These are phyloP conservation scores for Zymoseptoria ardabiliae DNA, from an alignment of 2,329 filamentous ascomycete genomes.

Conservation along the genomic window DNA sequence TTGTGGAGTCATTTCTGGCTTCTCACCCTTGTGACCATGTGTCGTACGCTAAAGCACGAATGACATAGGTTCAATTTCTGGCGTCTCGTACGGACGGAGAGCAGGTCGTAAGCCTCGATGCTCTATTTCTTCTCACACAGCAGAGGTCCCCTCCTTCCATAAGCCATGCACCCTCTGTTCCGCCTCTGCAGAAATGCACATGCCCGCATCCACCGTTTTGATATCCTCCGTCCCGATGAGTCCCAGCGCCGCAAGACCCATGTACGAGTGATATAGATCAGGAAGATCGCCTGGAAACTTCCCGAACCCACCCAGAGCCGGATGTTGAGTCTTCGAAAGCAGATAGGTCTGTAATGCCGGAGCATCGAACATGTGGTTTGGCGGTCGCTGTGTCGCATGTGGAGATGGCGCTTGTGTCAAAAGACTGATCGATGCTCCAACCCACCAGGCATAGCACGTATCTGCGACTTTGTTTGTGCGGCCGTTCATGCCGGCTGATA, in stretches of 20 bases:
- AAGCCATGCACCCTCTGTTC: conserved; percentile 23
- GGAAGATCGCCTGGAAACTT: conserved; percentile 41
- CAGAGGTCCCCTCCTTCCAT: conserved; percentile 16
- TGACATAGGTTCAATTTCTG: neutral
- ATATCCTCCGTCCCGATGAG: conserved; percentile 56
- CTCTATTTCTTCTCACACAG: too few species aligned
- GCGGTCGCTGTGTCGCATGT: neutral
- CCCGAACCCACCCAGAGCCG: conserved; percentile 50
- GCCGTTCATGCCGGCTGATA: conserved; percentile 69
- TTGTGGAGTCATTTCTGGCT: neutral
- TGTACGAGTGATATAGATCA: conserved; percentile 81
- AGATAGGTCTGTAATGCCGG: conserved; percentile 57
- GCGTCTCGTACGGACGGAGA: neutral
- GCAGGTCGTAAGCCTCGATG: neutral
- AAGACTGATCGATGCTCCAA: conserved; percentile 51
- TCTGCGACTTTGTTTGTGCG: conserved; percentile 86
- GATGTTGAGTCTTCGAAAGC: conserved; percentile 77
- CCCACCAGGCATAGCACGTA: conserved; percentile 97
- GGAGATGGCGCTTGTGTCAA: conserved; percentile 10
- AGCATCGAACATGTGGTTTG: conserved; percentile 11
- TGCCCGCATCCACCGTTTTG: conserved; percentile 61
- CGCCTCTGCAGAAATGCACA: conserved; percentile 64
- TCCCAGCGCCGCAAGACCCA: conserved; percentile 74
- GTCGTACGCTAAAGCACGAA: neutral
- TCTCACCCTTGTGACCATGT: neutral